A percentile compares a stretch with the other conserved stretches of the same genome.
Evolutionary conservation across 1,284 basidiomycete species (phyloP).

Genomic region (Rhodotorula glutinis): DNA sequence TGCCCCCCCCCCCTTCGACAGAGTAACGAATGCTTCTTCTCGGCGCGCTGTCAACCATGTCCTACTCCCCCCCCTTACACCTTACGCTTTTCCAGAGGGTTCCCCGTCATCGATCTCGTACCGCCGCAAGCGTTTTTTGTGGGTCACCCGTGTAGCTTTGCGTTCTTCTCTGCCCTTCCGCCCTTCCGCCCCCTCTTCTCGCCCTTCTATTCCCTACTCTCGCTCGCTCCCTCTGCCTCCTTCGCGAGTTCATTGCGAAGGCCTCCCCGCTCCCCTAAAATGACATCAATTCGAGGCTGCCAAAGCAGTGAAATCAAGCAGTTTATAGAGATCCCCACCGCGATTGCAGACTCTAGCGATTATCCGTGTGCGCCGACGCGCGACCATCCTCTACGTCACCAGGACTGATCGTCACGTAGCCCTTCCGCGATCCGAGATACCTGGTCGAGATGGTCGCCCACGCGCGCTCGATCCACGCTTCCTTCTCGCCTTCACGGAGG

Average conservation of each 20-base stretch:
- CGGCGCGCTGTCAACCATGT: too few relatives aligned
- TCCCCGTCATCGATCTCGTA: too few relatives aligned
- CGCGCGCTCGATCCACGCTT: constrained; percentile 22
- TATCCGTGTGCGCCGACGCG: constrained; percentile 14
- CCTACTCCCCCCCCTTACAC: too few relatives aligned
- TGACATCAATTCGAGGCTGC: not conserved
- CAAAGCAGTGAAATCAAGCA: constrained; percentile 2
- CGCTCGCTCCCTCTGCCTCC: too few relatives aligned
- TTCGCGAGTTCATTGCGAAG: not conserved
- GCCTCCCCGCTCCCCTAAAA: not conserved
- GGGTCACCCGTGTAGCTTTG: not conserved
- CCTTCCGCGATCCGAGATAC: constrained; percentile 9
- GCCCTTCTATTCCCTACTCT: not conserved
- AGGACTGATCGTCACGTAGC: constrained; percentile 30
- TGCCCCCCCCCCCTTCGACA: not conserved
- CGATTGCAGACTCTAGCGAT: not conserved
- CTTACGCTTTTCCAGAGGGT: too few relatives aligned
- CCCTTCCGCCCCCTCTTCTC: not conserved
- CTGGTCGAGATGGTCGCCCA: constrained; percentile 16
- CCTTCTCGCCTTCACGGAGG: constrained; percentile 14
- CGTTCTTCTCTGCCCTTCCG: not conserved
- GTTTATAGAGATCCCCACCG: not conserved
- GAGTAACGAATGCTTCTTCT: not conserved
- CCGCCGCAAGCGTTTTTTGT: too few relatives aligned
- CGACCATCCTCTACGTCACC: constrained; percentile 26